These are phyloP conservation scores for Laguncularia racemosa DNA, from an alignment of 345 rosid genomes.

Conservation along the genomic window DNA sequence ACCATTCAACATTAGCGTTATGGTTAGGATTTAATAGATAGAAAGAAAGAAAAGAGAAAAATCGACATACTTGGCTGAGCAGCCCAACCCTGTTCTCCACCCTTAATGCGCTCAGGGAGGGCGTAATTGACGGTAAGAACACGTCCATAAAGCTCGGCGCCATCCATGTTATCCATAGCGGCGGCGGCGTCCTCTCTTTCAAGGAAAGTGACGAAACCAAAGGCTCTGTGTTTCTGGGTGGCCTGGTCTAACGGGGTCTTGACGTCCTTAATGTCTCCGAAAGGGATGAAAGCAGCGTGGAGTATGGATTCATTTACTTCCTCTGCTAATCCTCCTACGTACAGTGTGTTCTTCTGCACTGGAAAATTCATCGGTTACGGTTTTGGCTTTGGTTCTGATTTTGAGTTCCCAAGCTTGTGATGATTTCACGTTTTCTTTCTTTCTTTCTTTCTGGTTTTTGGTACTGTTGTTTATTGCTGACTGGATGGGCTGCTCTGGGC, in stretches of 20 bases:
- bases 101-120: constrained; percentile 91
- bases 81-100: constrained; percentile 99
- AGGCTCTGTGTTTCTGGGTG: constrained; percentile 96
- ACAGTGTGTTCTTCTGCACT: constrained; percentile 94
- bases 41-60: constrained; percentile 1
- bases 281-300: constrained; percentile 90
- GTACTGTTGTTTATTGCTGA: too few relatives aligned
- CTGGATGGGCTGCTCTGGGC: too few relatives aligned
- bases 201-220: constrained; percentile 94
- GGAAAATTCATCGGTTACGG: constrained; percentile 32
- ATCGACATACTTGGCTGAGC: constrained; percentile 86
- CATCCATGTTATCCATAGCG: constrained; percentile 99
- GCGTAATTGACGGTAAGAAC: constrained; percentile 98
- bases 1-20: background rate
- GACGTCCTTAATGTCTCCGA: constrained; percentile 96
- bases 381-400: background rate
- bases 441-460: too few relatives aligned
- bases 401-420: too few relatives aligned
- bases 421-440: too few relatives aligned
- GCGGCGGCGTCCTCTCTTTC: constrained; percentile 83
- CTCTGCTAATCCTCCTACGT: constrained; percentile 94
- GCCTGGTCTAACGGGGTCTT: constrained; percentile 95
- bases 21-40: too few relatives aligned
- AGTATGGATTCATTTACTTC: constrained; percentile 93
- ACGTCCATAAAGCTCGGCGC: constrained; percentile 95